Percentiles rank a stretch among this genome's conserved stretches.
phyloP scores from a whole-genome alignment of 2,329 filamentous ascomycete genomes.

The Fusarium clavum region DNA sequence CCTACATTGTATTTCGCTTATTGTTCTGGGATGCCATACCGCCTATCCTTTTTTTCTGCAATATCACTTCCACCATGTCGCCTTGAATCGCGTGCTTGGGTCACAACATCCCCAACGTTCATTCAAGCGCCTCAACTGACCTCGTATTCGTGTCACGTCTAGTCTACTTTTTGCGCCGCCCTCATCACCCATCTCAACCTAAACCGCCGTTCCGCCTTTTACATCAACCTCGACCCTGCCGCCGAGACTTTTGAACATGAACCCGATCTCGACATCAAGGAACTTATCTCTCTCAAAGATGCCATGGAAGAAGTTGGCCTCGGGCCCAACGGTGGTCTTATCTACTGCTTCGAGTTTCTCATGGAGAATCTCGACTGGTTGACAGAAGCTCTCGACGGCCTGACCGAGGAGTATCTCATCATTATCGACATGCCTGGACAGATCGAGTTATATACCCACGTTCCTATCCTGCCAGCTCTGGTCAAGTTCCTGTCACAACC shows the following conservation, averaged over 20 bases:
- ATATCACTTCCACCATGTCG: constrained; percentile 22
- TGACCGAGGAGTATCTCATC: constrained; percentile 96
- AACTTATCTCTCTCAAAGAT: constrained; percentile 92
- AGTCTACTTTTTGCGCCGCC: constrained; percentile 94
- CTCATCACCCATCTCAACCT: constrained; percentile 93
- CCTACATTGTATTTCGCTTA: constrained; percentile 11
- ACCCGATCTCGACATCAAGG: constrained; percentile 94
- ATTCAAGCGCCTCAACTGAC: constrained; percentile 27
- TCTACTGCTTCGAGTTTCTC: constrained; percentile 97
- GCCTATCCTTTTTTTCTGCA: constrained; percentile 17
- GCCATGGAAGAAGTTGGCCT: constrained; percentile 95
- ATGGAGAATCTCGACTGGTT: constrained; percentile 95
- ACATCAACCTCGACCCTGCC: constrained; percentile 97
- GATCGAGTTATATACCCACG: constrained; percentile 98
- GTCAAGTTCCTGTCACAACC: constrained; percentile 82
- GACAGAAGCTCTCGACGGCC: constrained; percentile 82
- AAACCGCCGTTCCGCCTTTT: constrained; percentile 93
- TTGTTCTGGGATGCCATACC: constrained; percentile 10
- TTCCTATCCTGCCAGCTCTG: constrained; percentile 88
- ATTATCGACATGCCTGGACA: constrained; percentile 99
- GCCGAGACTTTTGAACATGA: constrained; percentile 92
- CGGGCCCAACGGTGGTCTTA: constrained; percentile 90
- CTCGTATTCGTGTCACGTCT: constrained; percentile 7
- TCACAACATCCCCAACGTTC: constrained; percentile 1
- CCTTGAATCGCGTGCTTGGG: constrained; percentile 37